These are phyloP conservation scores for Dothideomycetidae sp. DNA, from an alignment of 2,329 filamentous ascomycete genomes.

Conservation along the genomic window DNA sequence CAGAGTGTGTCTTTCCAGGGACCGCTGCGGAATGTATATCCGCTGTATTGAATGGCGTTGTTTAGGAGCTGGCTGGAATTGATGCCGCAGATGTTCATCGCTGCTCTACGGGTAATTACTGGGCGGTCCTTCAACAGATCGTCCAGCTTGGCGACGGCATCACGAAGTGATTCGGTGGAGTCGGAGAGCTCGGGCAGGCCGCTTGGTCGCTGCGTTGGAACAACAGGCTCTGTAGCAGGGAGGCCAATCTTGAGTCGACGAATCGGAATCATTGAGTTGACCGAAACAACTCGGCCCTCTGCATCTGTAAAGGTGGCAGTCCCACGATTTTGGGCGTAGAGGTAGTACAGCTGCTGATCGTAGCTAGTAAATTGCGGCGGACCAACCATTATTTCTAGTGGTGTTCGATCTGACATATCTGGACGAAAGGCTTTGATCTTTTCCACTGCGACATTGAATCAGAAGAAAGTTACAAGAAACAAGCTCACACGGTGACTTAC, in stretches of 20 bases:
- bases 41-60: constrained; percentile 66
- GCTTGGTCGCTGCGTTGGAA: constrained; percentile 47
- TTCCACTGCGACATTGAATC: no score
- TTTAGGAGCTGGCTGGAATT: constrained; percentile 46
- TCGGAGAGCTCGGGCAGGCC: constrained; percentile 37
- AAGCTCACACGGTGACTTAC: constrained; percentile 38
- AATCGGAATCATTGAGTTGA: constrained; percentile 33
- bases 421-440: constrained; percentile 53
- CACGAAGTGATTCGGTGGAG: constrained; percentile 32
- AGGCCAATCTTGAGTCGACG: constrained; percentile 46
- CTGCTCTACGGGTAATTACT: constrained; percentile 71
- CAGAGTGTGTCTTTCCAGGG: constrained; percentile 85
- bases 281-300: constrained; percentile 7
- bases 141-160: constrained; percentile 50
- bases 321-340: constrained; percentile 12
- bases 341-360: constrained; percentile 16
- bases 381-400: constrained; percentile 46
- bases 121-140: constrained; percentile 58
- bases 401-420: constrained; percentile 44
- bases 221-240: constrained; percentile 45
- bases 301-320: constrained; percentile 10
- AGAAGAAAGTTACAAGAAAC: no score
- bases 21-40: constrained; percentile 84
- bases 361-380: constrained; percentile 19
- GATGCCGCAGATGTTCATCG: constrained; percentile 55